Evolutionary conservation across 1,139 yeast species (phyloP), one percentile per base, ranked within the genome.

Genomic region (Maudiozyma humilis): DNA sequence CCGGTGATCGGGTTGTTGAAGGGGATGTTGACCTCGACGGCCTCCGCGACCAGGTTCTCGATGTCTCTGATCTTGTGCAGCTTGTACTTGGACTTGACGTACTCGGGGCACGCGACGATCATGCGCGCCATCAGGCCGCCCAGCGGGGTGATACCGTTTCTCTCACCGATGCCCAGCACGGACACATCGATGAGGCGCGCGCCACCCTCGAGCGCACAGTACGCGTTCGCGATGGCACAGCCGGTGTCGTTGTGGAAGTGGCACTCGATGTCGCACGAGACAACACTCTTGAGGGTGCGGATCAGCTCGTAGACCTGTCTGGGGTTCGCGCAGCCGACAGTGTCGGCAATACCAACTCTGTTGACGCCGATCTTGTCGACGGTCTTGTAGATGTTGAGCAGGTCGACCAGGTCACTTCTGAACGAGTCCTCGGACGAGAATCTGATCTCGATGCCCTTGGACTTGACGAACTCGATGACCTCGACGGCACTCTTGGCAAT

Each of bases 241-340:
- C 98, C 98, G 37, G 98, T 91, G 67, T 91, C 98, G 66, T 91
- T 87, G 72, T 91, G 98, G 87, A 91, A 91, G 70, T 91, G 98
- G 67, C 96, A 87, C 71, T 91, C 98, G 60, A 91, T 89, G 65
- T 91, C 97, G 73, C 98, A 91, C 33, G 88, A 82, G 41, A 91
- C 97, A 42, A 89, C 96, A 13, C 89, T 79, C 71, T 82, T 85
- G 66, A 91, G 79, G 38, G 97, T 91, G 66, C 93, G 81, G 52
- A 91, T 94, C 61, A 91, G 78, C 70, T 91, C 97, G 67, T 89
- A 91, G 47, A 91, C 98, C 70, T 91, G 97, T 73, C 98, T 82
- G 61, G 98, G 98, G 73, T 89, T 91, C 51, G 98, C 98, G 67
- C 97, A 86, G 42, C 98, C 98, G 50, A 91, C 97, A 40, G 98